A percentile compares a stretch with the other conserved stretches of the same genome.
Conservation (phyloP, 345 rosid species). For the Eucalyptus dawsonii region DNA sequence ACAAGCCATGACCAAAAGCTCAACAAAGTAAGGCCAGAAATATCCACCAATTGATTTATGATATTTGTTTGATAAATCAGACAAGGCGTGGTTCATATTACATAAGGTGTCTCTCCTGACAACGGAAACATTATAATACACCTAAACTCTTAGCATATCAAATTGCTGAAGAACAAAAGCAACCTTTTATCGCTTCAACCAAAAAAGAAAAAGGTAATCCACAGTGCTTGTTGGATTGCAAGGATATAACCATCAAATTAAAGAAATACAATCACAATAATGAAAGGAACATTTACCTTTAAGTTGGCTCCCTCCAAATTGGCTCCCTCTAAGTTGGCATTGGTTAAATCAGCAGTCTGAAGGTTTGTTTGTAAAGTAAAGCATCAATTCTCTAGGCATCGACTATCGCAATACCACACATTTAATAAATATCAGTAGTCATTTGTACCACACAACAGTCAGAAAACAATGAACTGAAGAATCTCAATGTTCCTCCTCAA, state of each 20-base stretch:
- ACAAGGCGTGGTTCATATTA: background rate
- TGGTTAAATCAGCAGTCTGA: constrained; percentile 86
- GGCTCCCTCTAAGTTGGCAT: constrained; percentile 93
- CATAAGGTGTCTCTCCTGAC: background rate
- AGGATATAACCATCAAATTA: background rate
- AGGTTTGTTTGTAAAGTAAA: background rate
- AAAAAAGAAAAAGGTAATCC: background rate
- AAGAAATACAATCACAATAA: background rate
- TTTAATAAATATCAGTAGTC: background rate
- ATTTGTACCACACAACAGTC: background rate
- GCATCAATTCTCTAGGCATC: background rate
- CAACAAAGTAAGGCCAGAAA: background rate
- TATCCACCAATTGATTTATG: background rate
- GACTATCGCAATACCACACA: background rate
- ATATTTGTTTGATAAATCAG: background rate
- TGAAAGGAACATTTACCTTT: constrained; percentile 33
- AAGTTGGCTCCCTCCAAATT: constrained; percentile 92
- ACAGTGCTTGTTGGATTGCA: background rate
- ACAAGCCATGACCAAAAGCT: background rate
- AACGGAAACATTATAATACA: background rate
- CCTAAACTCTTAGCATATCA: background rate
- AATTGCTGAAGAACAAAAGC: background rate
- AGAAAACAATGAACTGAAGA: background rate
- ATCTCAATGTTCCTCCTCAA: background rate
- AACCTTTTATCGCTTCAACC: background rate